Evolutionary conservation across 202 grass and related monocot genomes (phyloP).

Genomic region (Eragrostis tef): DNA sequence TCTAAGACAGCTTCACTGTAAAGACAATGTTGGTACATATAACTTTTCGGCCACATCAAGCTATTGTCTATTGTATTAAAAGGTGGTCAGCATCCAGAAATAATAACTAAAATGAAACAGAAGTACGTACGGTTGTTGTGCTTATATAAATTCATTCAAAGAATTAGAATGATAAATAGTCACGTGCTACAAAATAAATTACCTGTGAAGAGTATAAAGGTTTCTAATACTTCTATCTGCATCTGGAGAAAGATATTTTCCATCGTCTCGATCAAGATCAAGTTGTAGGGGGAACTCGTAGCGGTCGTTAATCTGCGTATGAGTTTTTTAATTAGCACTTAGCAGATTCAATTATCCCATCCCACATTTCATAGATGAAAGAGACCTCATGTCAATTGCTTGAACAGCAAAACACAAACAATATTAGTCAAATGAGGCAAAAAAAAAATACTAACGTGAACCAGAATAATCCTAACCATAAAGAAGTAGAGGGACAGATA

Average conservation of each 20-base stretch:
- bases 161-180: neutral
- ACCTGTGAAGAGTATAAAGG: constrained; percentile 95
- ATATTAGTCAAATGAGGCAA: constrained; percentile 22
- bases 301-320: constrained; percentile 86
- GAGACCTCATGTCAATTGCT: constrained; percentile 26
- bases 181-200: constrained; percentile 19
- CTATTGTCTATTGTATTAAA: neutral
- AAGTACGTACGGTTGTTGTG: neutral
- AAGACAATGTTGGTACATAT: neutral
- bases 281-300: constrained; percentile 90
- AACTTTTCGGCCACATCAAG: neutral
- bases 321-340: neutral
- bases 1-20: neutral
- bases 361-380: constrained; percentile 17
- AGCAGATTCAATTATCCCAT: constrained; percentile 22
- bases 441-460: constrained; percentile 21
- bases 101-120: neutral
- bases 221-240: constrained; percentile 90
- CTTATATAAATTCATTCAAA: constrained; percentile 31
- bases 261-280: constrained; percentile 86
- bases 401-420: constrained; percentile 23
- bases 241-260: constrained; percentile 89
- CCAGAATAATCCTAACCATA: constrained; percentile 22
- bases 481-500: neutral
- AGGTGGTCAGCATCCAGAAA: no score